These are phyloP conservation scores for Stentor roeselii DNA, from an alignment of 73 alveolate genomes.

Conservation along the genomic window DNA sequence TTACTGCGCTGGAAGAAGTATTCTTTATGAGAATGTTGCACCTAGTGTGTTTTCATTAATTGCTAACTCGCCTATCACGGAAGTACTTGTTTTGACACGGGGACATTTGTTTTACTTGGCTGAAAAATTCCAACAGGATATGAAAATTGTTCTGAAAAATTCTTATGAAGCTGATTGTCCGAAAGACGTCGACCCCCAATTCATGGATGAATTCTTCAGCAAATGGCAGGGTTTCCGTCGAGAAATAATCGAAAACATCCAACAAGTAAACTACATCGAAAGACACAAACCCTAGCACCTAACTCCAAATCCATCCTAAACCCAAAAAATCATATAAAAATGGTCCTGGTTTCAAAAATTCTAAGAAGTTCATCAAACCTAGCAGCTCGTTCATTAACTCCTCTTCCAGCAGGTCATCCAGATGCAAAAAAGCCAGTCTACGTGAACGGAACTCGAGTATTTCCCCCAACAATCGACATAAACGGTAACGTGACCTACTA, in stretches of 20 bases:
- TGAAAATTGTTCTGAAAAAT: not conserved
- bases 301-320: too few relatives aligned
- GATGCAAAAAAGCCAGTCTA: constrained; percentile 26
- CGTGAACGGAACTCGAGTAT: constrained; percentile 13
- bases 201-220: constrained; percentile 2
- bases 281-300: too few relatives aligned
- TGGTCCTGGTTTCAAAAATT: not conserved
- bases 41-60: not conserved
- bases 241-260: constrained; percentile 14
- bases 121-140: not conserved
- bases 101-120: not conserved
- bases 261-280: not conserved
- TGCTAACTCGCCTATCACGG: not conserved
- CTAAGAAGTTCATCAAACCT: not conserved
- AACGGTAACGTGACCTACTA: constrained; percentile 25
- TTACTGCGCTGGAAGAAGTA: not conserved
- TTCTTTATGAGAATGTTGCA: not conserved
- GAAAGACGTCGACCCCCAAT: not conserved
- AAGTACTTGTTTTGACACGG: not conserved
- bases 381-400: constrained; percentile 13
- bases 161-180: constrained; percentile 6
- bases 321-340: too few relatives aligned
- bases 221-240: not conserved
- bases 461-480: constrained; percentile 30
- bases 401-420: constrained; percentile 18